These are phyloP conservation scores for Phytophthora colocasiae DNA, from an alignment of 352 stramenopile genomes.

Conservation along the genomic window DNA sequence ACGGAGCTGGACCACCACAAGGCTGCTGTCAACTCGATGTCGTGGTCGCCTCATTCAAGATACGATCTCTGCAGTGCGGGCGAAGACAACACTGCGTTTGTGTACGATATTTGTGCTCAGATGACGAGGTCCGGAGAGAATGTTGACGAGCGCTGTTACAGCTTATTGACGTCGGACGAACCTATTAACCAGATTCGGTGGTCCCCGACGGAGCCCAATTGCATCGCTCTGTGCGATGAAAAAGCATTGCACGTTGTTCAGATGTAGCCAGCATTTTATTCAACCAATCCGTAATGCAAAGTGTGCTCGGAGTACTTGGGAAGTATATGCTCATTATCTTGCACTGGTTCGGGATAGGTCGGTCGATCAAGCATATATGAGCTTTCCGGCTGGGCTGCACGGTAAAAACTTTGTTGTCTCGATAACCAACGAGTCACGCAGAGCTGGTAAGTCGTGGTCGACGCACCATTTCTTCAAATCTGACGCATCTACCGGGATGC, in stretches of 20 bases:
- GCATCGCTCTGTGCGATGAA: slow-evolving; percentile 95
- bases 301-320: too few relatives aligned
- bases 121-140: slow-evolving; percentile 40
- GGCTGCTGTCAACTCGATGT: slow-evolving; percentile 95
- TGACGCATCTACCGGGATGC: slow-evolving; percentile 24
- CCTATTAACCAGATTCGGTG: slow-evolving; percentile 91
- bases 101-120: slow-evolving; percentile 92
- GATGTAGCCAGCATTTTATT: slow-evolving; percentile 36
- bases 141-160: slow-evolving; percentile 40
- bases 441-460: slow-evolving; percentile 39
- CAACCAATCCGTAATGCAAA: too few relatives aligned
- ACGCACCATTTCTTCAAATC: slow-evolving; percentile 50
- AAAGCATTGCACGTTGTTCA: slow-evolving; percentile 96
- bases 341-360: not conserved
- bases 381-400: slow-evolving; percentile 86
- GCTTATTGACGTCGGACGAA: slow-evolving; percentile 69
- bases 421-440: slow-evolving; percentile 51
- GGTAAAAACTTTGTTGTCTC: slow-evolving; percentile 70
- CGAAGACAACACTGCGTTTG: slow-evolving; percentile 96
- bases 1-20: slow-evolving; percentile 93
- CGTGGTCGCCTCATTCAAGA: slow-evolving; percentile 94
- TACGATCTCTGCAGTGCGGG: slow-evolving; percentile 96
- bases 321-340: too few relatives aligned
- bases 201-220: slow-evolving; percentile 94
- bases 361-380: slow-evolving; percentile 73